Conservation (phyloP, 1,139 yeast genomes). For the Pneumocystis carinii region DNA sequence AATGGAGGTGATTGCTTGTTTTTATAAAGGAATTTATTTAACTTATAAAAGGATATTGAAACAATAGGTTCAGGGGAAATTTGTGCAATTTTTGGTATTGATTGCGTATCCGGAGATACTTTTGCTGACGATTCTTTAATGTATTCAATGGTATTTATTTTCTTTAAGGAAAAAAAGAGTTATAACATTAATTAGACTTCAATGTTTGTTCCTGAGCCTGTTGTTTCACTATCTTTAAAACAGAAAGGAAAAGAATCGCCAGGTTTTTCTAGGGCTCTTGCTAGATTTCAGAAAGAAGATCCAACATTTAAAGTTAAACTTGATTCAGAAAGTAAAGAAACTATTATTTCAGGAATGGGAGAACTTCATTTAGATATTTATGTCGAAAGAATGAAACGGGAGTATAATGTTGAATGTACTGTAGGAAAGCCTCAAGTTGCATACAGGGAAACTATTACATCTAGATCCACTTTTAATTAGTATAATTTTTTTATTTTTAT, state of each 20-base stretch:
- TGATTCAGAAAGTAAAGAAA: slow-evolving; percentile 85
- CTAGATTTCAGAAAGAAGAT: slow-evolving; percentile 60
- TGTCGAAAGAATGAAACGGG: slow-evolving; percentile 80
- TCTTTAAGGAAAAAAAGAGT: slow-evolving; percentile 94
- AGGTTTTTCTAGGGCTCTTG: slow-evolving; percentile 55
- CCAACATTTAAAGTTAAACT: slow-evolving; percentile 69
- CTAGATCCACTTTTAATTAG: slow-evolving; percentile 66
- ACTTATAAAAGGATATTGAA: slow-evolving; percentile 43
- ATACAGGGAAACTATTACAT: slow-evolving; percentile 80
- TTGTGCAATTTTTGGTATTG: slow-evolving; percentile 98
- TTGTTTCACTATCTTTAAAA: slow-evolving; percentile 62
- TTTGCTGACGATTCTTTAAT: slow-evolving; percentile 69
- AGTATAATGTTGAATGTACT: slow-evolving; percentile 85
- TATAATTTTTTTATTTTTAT: neutral
- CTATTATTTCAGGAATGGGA: slow-evolving; percentile 87
- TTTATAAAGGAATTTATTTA: slow-evolving; percentile 41
- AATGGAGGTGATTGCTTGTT: slow-evolving; percentile 15
- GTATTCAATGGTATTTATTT: slow-evolving; percentile 93
- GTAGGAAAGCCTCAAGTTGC: slow-evolving; percentile 98
- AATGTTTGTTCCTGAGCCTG: slow-evolving; percentile 79
- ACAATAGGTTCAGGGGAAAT: slow-evolving; percentile 97
- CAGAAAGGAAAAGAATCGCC: slow-evolving; percentile 77
- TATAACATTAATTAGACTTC: slow-evolving; percentile 98
- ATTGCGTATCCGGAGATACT: slow-evolving; percentile 98
- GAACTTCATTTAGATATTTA: slow-evolving; percentile 86